phyloP scores from a whole-genome alignment of 2,329 filamentous ascomycete genomes.

The Fusarium haematococcum region DNA sequence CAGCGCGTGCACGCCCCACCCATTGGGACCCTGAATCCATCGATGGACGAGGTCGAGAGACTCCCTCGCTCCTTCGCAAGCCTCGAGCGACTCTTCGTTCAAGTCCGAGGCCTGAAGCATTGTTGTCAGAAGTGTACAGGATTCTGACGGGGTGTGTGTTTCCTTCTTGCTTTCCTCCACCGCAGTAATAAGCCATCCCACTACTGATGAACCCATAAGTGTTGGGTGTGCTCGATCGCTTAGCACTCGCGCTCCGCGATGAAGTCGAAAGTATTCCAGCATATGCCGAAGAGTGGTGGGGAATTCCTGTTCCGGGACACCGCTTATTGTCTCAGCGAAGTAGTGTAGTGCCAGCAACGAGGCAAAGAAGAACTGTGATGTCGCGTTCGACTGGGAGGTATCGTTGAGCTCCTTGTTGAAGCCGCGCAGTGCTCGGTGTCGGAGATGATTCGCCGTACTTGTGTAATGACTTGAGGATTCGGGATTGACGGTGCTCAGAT shows the following conservation, averaged over 20 bases:
- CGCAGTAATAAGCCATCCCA: not conserved
- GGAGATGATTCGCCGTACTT: not conserved
- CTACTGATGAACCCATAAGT: not conserved
- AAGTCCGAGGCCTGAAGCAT: slow-evolving; percentile 14
- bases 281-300: not conserved
- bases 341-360: slow-evolving; percentile 18
- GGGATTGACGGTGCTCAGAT: not conserved
- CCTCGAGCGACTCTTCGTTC: not conserved
- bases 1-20: slow-evolving; percentile 7
- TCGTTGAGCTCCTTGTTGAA: slow-evolving; percentile 15
- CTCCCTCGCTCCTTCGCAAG: not conserved
- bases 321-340: slow-evolving; percentile 13
- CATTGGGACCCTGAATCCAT: not conserved
- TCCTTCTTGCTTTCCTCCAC: not conserved
- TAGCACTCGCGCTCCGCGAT: slow-evolving; percentile 8
- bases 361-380: slow-evolving; percentile 20
- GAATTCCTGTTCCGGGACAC: not conserved
- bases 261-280: slow-evolving; percentile 18
- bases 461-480: not conserved
- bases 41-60: not conserved
- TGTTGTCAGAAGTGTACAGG: not conserved
- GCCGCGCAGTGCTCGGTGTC: slow-evolving; percentile 6
- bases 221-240: not conserved
- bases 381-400: slow-evolving; percentile 5
- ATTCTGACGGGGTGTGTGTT: not conserved